Conservation (phyloP, 2,329 filamentous ascomycete species). For the Aspergillus aculeatus region DNA sequence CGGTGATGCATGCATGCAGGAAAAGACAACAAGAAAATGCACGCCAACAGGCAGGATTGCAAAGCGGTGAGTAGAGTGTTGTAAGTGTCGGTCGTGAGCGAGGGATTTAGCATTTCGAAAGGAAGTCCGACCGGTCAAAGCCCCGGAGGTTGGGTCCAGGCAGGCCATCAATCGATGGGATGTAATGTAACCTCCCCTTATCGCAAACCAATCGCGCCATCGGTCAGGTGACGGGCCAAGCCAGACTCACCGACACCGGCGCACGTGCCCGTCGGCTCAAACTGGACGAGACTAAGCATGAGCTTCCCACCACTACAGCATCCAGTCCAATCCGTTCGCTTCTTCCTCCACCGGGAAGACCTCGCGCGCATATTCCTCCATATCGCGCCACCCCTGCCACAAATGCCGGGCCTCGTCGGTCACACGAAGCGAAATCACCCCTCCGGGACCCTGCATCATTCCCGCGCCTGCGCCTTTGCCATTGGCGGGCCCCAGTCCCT, state of each 20-base stretch:
- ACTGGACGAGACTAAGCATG: background rate
- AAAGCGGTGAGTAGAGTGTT: background rate
- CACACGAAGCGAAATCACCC: slow-evolving; percentile 62
- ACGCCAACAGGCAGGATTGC: slow-evolving; percentile 8
- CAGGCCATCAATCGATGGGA: background rate
- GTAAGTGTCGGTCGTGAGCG: background rate
- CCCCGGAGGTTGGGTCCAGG: background rate
- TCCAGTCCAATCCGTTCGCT: slow-evolving; percentile 92
- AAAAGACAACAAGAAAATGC: slow-evolving; percentile 9
- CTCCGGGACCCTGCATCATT: slow-evolving; percentile 53
- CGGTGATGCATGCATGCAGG: slow-evolving; percentile 22
- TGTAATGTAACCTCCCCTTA: slow-evolving; percentile 8
- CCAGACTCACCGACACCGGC: background rate
- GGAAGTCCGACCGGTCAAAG: background rate
- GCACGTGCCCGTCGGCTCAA: slow-evolving; percentile 11
- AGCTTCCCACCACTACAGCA: slow-evolving; percentile 50
- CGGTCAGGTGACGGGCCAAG: background rate
- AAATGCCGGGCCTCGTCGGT: slow-evolving; percentile 74
- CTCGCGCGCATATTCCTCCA: slow-evolving; percentile 93
- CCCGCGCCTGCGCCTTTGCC: slow-evolving; percentile 46
- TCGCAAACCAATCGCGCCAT: slow-evolving; percentile 8
- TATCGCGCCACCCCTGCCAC: slow-evolving; percentile 86
- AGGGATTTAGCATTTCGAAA: background rate
- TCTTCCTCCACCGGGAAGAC: slow-evolving; percentile 94
- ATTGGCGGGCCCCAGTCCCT: slow-evolving; percentile 37